Evolutionary conservation across 768 basidiomycete species (phyloP), one percentile per base, ranked within the genome.

Genomic region (Boletellus ananiceps): DNA sequence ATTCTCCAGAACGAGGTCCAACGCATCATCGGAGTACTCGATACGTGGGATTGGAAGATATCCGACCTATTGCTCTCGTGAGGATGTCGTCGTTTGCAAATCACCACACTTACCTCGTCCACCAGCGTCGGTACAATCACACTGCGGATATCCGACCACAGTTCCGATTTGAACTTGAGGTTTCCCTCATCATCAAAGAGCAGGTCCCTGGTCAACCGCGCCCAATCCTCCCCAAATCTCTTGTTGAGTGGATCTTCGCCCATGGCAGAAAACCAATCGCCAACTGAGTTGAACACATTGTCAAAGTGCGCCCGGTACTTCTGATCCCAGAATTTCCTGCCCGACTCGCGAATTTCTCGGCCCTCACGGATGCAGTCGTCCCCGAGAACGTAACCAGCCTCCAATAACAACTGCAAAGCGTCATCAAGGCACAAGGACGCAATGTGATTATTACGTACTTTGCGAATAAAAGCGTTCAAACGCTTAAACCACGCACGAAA

Each of bases 1-100:
- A 67, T 95, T 97, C 75, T 97, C 95, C 54, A 97, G 82, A 50
- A 95, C 89, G 38, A 96, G 78, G 58, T 96, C 94, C 52, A 94
- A 70, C 6, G 75, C 63, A 44, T 91, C 85, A 68, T 95, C 92
- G 32, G 87, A 86, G 71, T 96, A 98, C 69, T 96, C 94, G 63
- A 93, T 82, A 32, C 93, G 85, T 0, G 95, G 95, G 56, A 98
- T 94, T 7, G 93, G 93, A 47, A 94, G 63, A 59, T 90, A 86
- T 18, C 85, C 86, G 43, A 86, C 74, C 81, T 88, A 23, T 2
- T 21, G 32, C 19, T 21, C 27, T 3, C 27, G 37, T 49, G 14
- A 53, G 40, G 12, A 13, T 33, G 31, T 39, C 13, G 13, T 21
- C 8, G 46, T 9, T 45, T 19, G 36, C 14, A 25, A 23, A 41